phyloP scores from a whole-genome alignment of 1,139 yeast genomes.

The Debaryomyces fabryi region DNA sequence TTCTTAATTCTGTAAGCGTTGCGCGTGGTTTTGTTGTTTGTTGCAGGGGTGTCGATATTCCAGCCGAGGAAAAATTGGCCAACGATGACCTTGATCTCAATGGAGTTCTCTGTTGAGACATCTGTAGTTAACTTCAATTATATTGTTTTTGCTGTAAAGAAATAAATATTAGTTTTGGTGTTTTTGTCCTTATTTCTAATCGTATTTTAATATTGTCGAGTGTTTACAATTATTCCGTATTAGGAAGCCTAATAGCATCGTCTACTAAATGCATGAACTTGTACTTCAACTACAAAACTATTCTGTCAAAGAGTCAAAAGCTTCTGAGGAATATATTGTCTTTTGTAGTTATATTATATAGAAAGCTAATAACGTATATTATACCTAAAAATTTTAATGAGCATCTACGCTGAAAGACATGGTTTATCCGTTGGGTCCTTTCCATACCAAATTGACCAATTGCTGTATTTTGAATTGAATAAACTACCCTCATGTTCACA shows the following conservation, averaged over 20 bases:
- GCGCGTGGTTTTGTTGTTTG: constrained; percentile 22
- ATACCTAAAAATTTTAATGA: neutral
- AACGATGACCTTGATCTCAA: constrained; percentile 27
- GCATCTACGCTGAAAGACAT: constrained; percentile 20
- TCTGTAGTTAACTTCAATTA: constrained; percentile 3
- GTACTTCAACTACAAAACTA: neutral
- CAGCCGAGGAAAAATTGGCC: constrained; percentile 16
- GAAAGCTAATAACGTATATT: constrained; percentile 11
- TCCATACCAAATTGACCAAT: constrained; percentile 70
- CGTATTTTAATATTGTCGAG: neutral
- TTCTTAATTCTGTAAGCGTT: constrained; percentile 23
- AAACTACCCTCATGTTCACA: constrained; percentile 35
- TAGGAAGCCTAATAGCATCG: constrained; percentile 17
- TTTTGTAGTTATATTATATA: neutral
- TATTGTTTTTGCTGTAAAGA: neutral
- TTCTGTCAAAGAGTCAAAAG: too few relatives aligned
- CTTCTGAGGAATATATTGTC: too few relatives aligned
- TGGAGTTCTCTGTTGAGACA: constrained; percentile 24
- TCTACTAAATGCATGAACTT: neutral
- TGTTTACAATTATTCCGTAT: constrained; percentile 16
- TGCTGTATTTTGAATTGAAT: constrained; percentile 51
- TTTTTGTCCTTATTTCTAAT: neutral
- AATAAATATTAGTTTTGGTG: neutral
- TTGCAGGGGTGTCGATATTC: constrained; percentile 18
- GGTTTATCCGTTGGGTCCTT: constrained; percentile 67